These are phyloP conservation scores for Saccharum spontaneum DNA, from an alignment of 176 grass and related monocot genomes.

Conservation along the genomic window DNA sequence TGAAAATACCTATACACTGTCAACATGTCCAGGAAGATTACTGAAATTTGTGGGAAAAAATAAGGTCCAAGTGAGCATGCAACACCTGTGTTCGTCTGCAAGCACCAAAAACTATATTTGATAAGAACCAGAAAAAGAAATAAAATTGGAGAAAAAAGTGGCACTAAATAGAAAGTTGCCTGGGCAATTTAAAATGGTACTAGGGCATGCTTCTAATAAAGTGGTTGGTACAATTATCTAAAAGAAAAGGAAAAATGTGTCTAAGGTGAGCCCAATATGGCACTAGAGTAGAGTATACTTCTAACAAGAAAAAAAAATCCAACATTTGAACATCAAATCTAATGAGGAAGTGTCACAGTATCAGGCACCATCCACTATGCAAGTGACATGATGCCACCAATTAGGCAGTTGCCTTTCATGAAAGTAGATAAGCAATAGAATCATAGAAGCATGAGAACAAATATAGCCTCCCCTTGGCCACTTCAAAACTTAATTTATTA, in stretches of 20 bases:
- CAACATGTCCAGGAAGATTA: constrained; percentile 98
- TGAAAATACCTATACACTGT: constrained; percentile 88
- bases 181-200: background rate
- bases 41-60: constrained; percentile 91
- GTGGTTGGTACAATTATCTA: background rate
- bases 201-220: background rate
- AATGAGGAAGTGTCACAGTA: background rate
- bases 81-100: constrained; percentile 96
- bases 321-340: background rate
- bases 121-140: constrained; percentile 1
- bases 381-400: background rate
- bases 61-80: constrained; percentile 82
- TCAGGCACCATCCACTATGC: background rate
- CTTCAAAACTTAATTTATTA: constrained; percentile 45
- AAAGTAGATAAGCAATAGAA: background rate
- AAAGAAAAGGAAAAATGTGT: background rate
- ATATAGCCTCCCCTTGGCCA: background rate
- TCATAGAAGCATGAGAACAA: background rate
- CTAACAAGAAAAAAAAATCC: background rate
- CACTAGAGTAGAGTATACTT: background rate
- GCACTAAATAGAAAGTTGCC: background rate
- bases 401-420: background rate
- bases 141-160: background rate
- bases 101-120: constrained; percentile 10
- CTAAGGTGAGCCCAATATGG: background rate